Percentiles rank a stretch among this genome's conserved stretches.
Conservation (phyloP, 192 early-diverging fungal species). For the Coemansia umbellata region DNA sequence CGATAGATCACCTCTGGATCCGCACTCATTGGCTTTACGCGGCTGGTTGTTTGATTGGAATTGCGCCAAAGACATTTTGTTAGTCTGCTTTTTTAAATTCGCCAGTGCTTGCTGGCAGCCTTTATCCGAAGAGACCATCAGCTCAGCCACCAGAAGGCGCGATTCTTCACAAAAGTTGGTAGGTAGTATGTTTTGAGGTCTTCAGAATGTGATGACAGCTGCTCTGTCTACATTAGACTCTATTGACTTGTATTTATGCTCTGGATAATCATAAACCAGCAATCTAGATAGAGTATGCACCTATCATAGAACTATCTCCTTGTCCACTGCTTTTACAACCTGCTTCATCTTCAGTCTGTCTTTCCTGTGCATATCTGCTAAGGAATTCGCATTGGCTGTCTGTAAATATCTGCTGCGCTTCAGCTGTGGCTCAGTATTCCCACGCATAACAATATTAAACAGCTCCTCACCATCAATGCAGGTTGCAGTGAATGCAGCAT, state of each 20-base stretch:
- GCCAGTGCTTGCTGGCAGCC: background rate
- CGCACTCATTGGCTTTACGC: conserved; percentile 9
- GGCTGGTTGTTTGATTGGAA: conserved; percentile 8
- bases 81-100: background rate
- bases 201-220: conserved; percentile 40
- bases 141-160: conserved; percentile 27
- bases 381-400: conserved; percentile 1
- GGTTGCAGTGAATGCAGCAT: background rate
- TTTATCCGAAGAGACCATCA: conserved; percentile 12
- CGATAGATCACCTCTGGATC: conserved; percentile 12
- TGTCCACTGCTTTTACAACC: conserved; percentile 6
- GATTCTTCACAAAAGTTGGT: conserved; percentile 27
- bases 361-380: conserved; percentile 1
- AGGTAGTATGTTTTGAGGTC: conserved; percentile 15
- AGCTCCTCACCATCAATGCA: conserved; percentile 1
- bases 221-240: background rate
- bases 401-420: conserved; percentile 7
- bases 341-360: background rate
- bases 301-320: conserved; percentile 14
- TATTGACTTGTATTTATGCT: conserved; percentile 7
- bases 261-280: conserved; percentile 46
- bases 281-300: conserved; percentile 27
- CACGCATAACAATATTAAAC: conserved; percentile 7
- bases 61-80: conserved; percentile 15
- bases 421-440: background rate